Conservation (phyloP, 192 early-diverging fungal species). For the Coemansia sp. region DNA sequence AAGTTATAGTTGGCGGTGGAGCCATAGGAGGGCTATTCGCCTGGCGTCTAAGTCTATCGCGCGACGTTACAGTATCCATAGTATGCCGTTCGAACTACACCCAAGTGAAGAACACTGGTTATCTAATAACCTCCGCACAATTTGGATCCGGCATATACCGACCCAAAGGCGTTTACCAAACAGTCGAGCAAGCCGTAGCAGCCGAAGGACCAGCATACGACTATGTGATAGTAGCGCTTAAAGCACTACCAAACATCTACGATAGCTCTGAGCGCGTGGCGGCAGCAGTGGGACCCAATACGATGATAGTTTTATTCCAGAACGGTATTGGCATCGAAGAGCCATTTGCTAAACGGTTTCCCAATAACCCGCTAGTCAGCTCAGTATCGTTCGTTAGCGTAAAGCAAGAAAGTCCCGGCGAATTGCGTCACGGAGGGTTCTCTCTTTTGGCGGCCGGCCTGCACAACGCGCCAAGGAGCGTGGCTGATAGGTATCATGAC, state of each 20-base stretch:
- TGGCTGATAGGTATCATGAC: background rate
- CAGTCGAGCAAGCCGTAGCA: constrained; percentile 35
- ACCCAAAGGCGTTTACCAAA: constrained; percentile 26
- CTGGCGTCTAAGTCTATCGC: constrained; percentile 44
- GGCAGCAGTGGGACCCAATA: constrained; percentile 18
- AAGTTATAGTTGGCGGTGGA: constrained; percentile 48
- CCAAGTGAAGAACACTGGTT: constrained; percentile 23
- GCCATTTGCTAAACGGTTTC: constrained; percentile 60
- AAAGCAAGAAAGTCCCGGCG: constrained; percentile 24
- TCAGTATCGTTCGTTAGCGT: constrained; percentile 49
- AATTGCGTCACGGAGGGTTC: constrained; percentile 48
- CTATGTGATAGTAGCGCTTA: constrained; percentile 53
- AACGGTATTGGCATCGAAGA: constrained; percentile 75
- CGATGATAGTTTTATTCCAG: constrained; percentile 61
- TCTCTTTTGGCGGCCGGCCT: constrained; percentile 45
- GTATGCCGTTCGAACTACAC: constrained; percentile 55
- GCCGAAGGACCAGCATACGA: constrained; percentile 27
- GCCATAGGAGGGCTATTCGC: constrained; percentile 51
- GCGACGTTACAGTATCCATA: constrained; percentile 32
- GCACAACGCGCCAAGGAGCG: constrained; percentile 8
- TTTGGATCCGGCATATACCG: constrained; percentile 35
- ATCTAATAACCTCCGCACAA: constrained; percentile 36
- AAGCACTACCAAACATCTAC: constrained; percentile 54
- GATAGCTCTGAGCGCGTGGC: constrained; percentile 37
- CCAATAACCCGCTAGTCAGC: constrained; percentile 50